phyloP scores from a whole-genome alignment of 495 filamentous ascomycete genomes.

The Cairneyella variabilis region DNA sequence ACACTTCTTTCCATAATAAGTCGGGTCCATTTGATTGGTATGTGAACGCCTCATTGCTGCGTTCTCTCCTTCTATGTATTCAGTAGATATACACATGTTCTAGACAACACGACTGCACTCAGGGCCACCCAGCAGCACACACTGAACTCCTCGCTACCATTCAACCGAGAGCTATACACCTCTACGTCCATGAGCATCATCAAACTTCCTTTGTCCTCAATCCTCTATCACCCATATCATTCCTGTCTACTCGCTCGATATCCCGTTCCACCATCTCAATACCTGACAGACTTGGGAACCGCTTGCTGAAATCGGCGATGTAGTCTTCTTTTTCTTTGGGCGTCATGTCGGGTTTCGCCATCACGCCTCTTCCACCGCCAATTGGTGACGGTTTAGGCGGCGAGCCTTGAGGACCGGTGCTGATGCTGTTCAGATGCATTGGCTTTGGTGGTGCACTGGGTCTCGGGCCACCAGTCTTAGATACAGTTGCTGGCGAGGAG shows the following conservation, averaged over 20 bases:
- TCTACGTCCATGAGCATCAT: no score
- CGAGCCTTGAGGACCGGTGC: constrained; percentile 28
- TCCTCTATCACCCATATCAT: not conserved
- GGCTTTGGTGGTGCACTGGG: constrained; percentile 48
- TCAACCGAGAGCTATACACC: no score
- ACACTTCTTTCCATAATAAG: no score
- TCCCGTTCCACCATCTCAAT: constrained; percentile 76
- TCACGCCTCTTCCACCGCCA: not conserved
- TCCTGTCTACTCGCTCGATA: constrained; percentile 1
- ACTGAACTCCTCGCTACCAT: no score
- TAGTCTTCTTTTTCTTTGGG: constrained; percentile 45
- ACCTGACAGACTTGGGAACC: constrained; percentile 75
- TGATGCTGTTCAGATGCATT: constrained; percentile 45
- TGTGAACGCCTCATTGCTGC: no score
- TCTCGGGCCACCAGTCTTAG: constrained; percentile 21
- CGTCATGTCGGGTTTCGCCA: constrained; percentile 10
- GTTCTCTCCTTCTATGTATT: no score
- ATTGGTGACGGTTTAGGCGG: constrained; percentile 5
- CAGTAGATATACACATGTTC: no score
- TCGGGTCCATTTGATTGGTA: no score
- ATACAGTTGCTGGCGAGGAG: constrained; percentile 8
- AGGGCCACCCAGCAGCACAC: no score
- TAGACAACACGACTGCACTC: no score
- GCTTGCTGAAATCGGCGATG: constrained; percentile 64
- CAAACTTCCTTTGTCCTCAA: not conserved